phyloP scores from a whole-genome alignment of 805 yeast species.

The Teunomyces stri region DNA sequence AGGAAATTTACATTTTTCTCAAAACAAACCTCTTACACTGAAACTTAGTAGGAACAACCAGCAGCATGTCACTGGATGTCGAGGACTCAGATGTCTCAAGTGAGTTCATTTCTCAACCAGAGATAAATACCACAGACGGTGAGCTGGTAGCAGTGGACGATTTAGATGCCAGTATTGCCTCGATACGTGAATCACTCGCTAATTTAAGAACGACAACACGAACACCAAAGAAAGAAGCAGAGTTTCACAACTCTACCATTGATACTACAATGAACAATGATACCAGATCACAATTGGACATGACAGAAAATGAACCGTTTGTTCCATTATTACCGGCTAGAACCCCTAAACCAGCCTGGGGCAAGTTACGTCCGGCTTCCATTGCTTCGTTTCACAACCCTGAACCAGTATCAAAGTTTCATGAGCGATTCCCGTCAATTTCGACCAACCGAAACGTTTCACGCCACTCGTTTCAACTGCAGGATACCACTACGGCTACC shows the following conservation, averaged over 20 bases:
- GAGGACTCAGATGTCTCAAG: conserved; percentile 1
- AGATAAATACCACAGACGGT: neutral
- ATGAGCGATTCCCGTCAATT: conserved; percentile 7
- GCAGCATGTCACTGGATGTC: neutral
- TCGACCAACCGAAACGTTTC: conserved; percentile 1
- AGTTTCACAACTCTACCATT: conserved; percentile 12
- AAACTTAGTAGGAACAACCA: neutral
- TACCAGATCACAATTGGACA: conserved; percentile 22
- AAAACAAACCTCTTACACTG: neutral
- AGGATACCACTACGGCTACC: conserved; percentile 17
- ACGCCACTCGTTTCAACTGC: conserved; percentile 8
- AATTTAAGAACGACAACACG: conserved; percentile 1
- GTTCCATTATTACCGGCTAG: conserved; percentile 1
- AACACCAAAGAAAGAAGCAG: neutral
- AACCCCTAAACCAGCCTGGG: conserved; percentile 18
- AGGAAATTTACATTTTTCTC: conserved; percentile 2
- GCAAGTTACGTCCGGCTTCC: conserved; percentile 20
- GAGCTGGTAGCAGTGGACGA: neutral
- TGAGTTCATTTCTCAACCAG: neutral
- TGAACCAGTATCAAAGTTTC: conserved; percentile 4
- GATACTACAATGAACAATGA: conserved; percentile 16
- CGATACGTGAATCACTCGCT: conserved; percentile 12
- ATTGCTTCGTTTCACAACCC: conserved; percentile 2
- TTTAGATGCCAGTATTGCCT: conserved; percentile 14
- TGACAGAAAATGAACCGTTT: conserved; percentile 8